Evolutionary conservation across 257 asterid species (phyloP).

Genomic region (Solanum corneliomulleri): DNA sequence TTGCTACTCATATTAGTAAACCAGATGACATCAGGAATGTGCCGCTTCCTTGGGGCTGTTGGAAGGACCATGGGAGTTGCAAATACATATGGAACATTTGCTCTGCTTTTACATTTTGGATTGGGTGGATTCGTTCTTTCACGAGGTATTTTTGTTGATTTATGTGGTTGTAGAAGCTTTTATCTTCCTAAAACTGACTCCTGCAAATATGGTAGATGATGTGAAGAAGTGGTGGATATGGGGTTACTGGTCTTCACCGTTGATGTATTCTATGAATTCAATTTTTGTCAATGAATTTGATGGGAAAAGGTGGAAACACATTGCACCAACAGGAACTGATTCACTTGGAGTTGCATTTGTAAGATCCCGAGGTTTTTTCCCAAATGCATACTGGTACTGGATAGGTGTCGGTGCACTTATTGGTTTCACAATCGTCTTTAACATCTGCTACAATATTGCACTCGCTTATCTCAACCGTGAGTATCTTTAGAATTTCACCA

Average conservation of each 20-base stretch:
- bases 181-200: too few relatives aligned
- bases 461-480: slow-evolving; percentile 32
- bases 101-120: slow-evolving; percentile 16
- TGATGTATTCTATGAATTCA: neutral
- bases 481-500: slow-evolving; percentile 6
- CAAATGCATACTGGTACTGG: slow-evolving; percentile 57
- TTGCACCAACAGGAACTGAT: slow-evolving; percentile 13
- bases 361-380: slow-evolving; percentile 33
- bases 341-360: slow-evolving; percentile 23
- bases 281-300: neutral
- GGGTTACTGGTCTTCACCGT: neutral
- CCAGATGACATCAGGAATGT: slow-evolving; percentile 38
- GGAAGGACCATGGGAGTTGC: slow-evolving; percentile 41
- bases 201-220: neutral
- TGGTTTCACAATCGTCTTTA: slow-evolving; percentile 30
- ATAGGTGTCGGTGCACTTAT: slow-evolving; percentile 32
- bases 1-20: slow-evolving; percentile 23
- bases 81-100: slow-evolving; percentile 29
- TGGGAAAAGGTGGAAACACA: neutral
- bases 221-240: neutral
- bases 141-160: slow-evolving; percentile 20
- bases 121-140: slow-evolving; percentile 42
- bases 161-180: neutral
- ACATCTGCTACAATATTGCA: slow-evolving; percentile 13
- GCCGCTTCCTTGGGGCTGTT: slow-evolving; percentile 31